Conservation (phyloP, 768 basidiomycete genomes). For the Pholiota microspora region DNA sequence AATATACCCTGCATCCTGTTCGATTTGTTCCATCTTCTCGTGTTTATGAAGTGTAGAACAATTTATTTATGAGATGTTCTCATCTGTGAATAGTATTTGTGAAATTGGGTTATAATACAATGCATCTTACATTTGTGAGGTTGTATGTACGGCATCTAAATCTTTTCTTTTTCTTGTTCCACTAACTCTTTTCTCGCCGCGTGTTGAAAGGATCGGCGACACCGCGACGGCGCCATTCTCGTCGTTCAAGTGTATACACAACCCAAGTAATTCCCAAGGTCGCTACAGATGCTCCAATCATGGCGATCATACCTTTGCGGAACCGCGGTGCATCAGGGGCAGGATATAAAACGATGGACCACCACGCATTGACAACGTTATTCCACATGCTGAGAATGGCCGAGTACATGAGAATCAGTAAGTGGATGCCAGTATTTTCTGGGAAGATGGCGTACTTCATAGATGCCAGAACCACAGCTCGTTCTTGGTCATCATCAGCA, state of each 20-base stretch:
- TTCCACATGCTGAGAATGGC: conserved; percentile 55
- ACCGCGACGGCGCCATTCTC: conserved; percentile 24
- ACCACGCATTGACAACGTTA: conserved; percentile 68
- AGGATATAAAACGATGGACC: conserved; percentile 71
- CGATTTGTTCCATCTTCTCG: too few species aligned
- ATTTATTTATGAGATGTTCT: too few species aligned
- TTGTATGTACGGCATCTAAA: neutral
- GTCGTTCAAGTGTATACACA: conserved; percentile 53
- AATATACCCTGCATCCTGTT: too few species aligned
- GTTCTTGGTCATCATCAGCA: conserved; percentile 67
- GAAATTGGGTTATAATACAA: neutral
- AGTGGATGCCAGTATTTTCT: neutral
- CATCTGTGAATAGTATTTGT: too few species aligned
- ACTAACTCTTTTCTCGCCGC: neutral
- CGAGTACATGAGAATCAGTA: neutral
- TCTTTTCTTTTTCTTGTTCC: neutral
- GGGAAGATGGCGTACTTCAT: conserved; percentile 55
- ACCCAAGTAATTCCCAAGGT: conserved; percentile 54
- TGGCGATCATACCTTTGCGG: conserved; percentile 65
- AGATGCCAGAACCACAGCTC: conserved; percentile 65
- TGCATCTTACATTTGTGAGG: too few species aligned
- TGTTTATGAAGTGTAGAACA: too few species aligned
- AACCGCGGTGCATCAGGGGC: conserved; percentile 71
- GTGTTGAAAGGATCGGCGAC: neutral
- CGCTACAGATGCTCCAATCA: conserved; percentile 57